Base-by-base conservation (phyloP, 139 green algal species). In the Chlamydomonas sp. region DNA sequence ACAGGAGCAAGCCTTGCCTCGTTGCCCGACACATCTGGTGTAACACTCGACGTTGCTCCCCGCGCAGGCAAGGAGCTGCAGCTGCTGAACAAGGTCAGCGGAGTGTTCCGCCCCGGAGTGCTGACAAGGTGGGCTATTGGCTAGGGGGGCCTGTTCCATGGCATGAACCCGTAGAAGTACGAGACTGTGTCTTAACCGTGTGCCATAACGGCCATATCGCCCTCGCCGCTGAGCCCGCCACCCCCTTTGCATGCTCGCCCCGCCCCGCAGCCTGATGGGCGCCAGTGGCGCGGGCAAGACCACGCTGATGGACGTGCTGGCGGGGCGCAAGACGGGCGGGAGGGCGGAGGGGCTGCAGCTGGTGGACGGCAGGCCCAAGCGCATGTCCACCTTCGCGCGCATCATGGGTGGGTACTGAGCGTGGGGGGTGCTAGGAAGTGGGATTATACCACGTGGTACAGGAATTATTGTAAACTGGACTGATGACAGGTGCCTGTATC, bases 251-350 rank as follows among this genome's bases (percentile, higher is more conserved):
- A 84, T n/a, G n/a, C 80, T 81, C 88, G 67, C 79, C 86, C n/a
- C n/a, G n/a, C 6, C 67, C 6, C 67, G 18, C 69, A 76, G 71
- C 10, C 87, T 98, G n/a, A 97, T 97, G 95, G 95, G 95, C 8
- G 93, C 92, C 18, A 89, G 71, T 6, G 91, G 88, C 8, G 91
- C 94, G 0, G 92, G 91, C 73, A 96, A 97, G 92, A 97, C 95
- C 3, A 97, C 95, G 0, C 79, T 97, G n/a, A 96, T 97, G 95
- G 95, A 97, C 85, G 93, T 95, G 77, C 91, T 97, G 14, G 92
- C 94, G 18, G 93, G 94, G 1, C 88, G 95, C 77, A 97, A 97
- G 92, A 97, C 71, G 0, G 86, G 64, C 71, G 86, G 78, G 4
- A 58, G 63, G 2, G 63, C 9, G 64, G 77, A 80, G 86, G 71